Evolutionary conservation across 176 grass and related monocot genomes (phyloP).

Genomic region (Dendrocalamus sinicus): DNA sequence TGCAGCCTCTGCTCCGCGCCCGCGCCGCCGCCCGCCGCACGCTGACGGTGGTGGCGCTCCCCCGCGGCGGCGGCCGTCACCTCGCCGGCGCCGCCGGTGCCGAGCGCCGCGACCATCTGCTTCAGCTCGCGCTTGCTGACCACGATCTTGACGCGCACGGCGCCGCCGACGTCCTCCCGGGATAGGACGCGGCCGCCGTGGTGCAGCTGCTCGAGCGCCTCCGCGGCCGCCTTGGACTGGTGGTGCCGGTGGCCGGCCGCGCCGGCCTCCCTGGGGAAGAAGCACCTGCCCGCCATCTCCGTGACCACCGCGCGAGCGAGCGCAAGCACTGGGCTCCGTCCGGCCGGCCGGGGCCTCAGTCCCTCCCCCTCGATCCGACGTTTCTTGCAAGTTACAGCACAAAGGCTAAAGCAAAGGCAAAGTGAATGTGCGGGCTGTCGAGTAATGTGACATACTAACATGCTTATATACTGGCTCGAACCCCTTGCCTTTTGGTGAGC

Average conservation of each 20-base stretch:
- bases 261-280: slow-evolving; percentile 56
- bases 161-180: slow-evolving; percentile 66
- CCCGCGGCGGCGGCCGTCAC: slow-evolving; percentile 24
- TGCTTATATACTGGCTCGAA: slow-evolving; percentile 47
- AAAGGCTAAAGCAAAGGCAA: slow-evolving; percentile 55
- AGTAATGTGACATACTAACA: slow-evolving; percentile 41
- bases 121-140: slow-evolving; percentile 88
- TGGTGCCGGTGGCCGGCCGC: background rate
- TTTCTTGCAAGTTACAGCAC: slow-evolving; percentile 58
- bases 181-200: slow-evolving; percentile 58
- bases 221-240: slow-evolving; percentile 44
- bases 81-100: slow-evolving; percentile 29
- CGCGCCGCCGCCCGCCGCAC: slow-evolving; percentile 8
- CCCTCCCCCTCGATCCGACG: slow-evolving; percentile 33
- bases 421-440: slow-evolving; percentile 48
- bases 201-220: slow-evolving; percentile 59
- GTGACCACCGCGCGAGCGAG: background rate
- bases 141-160: slow-evolving; percentile 84
- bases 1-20: slow-evolving; percentile 73
- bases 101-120: slow-evolving; percentile 74
- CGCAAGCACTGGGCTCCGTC: background rate
- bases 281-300: slow-evolving; percentile 56
- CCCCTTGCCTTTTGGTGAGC: slow-evolving; percentile 22
- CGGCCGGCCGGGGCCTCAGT: slow-evolving; percentile 15
- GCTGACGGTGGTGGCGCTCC: slow-evolving; percentile 33